phyloP scores from a whole-genome alignment of 352 stramenopile species.

The Aphanomyces cochlioides region DNA sequence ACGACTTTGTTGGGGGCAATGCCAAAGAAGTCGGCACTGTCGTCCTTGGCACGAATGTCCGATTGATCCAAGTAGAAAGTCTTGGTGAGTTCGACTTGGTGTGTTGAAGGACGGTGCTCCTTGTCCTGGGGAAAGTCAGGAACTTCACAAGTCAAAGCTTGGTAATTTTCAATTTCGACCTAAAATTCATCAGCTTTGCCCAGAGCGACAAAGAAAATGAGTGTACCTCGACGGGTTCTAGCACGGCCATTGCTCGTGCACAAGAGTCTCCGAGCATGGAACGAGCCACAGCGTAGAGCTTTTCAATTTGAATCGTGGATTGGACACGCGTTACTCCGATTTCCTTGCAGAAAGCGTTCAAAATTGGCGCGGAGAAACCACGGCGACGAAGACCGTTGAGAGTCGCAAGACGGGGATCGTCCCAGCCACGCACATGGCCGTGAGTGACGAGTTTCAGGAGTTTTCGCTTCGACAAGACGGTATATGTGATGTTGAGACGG shows the following conservation, averaged over 20 bases:
- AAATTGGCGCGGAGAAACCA: conserved; percentile 78
- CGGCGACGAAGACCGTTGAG: conserved; percentile 91
- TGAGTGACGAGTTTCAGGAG: conserved; percentile 97
- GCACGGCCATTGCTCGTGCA: conserved; percentile 74
- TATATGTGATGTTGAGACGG: conserved; percentile 97
- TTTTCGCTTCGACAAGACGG: conserved; percentile 98
- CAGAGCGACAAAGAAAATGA: background rate
- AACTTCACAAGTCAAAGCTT: conserved; percentile 50
- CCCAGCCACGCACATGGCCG: conserved; percentile 85
- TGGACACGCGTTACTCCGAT: conserved; percentile 84
- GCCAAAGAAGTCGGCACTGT: conserved; percentile 90
- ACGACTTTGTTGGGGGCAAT: conserved; percentile 94
- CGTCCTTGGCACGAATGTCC: conserved; percentile 59
- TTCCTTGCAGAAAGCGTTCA: conserved; percentile 81
- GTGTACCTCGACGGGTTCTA: conserved; percentile 47
- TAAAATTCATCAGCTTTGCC: conserved; percentile 35
- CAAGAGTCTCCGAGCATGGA: conserved; percentile 60
- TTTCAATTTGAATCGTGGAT: conserved; percentile 84
- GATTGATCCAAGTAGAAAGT: conserved; percentile 62
- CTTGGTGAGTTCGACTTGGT: conserved; percentile 59
- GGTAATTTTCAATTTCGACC: conserved; percentile 68
- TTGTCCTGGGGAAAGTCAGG: conserved; percentile 77
- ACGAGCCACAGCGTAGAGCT: conserved; percentile 66
- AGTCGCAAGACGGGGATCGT: conserved; percentile 97
- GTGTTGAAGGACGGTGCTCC: conserved; percentile 48